Conservation (phyloP, 306 rosid genomes). For the Pachyrhizus erosus region DNA sequence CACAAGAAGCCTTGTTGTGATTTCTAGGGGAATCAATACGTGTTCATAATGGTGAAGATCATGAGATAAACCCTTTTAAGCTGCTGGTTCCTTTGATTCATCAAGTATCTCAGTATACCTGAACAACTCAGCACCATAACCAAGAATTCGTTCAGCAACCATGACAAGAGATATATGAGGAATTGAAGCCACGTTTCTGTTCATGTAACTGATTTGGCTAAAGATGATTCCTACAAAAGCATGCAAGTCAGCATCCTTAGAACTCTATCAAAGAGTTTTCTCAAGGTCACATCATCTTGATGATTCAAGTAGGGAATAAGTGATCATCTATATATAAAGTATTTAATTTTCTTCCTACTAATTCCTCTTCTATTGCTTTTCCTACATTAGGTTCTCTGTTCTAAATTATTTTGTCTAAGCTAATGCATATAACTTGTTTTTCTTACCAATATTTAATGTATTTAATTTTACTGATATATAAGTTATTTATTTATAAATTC, state of each 20-base stretch:
- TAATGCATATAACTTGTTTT: too few relatives aligned
- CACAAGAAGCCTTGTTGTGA: conserved; percentile 22
- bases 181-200: neutral
- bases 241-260: conserved; percentile 29
- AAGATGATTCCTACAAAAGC: neutral
- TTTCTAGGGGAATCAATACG: neutral
- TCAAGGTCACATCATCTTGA: conserved; percentile 1
- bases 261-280: conserved; percentile 30
- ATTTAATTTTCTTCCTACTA: too few relatives aligned
- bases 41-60: neutral
- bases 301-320: neutral
- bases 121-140: conserved; percentile 25
- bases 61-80: neutral
- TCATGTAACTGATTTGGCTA: conserved; percentile 35
- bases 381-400: too few relatives aligned
- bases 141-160: conserved; percentile 35
- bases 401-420: too few relatives aligned
- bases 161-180: conserved; percentile 31
- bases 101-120: neutral
- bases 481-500: too few relatives aligned
- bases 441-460: too few relatives aligned
- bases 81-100: conserved; percentile 6
- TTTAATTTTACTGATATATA: too few relatives aligned
- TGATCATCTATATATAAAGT: too few relatives aligned
- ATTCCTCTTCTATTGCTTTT: too few relatives aligned